Evolutionary conservation across 768 basidiomycete species (phyloP), one percentile per base, ranked within the genome.

Genomic region (Naganishia friedmannii): DNA sequence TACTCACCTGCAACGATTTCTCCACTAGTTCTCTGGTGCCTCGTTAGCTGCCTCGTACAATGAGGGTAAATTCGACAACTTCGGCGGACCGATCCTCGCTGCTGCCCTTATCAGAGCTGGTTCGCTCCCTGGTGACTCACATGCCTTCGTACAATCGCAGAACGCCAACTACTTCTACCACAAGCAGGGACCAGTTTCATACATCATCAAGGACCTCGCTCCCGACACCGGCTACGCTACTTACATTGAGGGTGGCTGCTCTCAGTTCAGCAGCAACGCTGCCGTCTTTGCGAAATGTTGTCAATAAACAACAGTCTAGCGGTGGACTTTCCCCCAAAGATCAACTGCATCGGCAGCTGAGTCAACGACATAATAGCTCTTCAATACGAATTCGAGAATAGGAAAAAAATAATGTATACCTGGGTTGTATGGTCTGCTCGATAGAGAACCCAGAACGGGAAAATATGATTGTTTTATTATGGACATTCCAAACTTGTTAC

Each of bases 121-220:
- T 17, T 58, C 7, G 3, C 34, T 58, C 13, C 57, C 34, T 21
- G 34, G 57, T 7, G 12, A 21, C 15, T 39, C 34, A 3, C 57
- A 39, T 12, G 57, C 21, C 34, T 58, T 58, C 23, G 57, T 58
- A 3, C 57, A 58, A 17, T 34, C 57, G 2, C 57, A 58, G 21
- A 58, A 58, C 34, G 60, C 60, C 42, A 63, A 63, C 23, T 63
- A 63, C 42, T 63, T 45, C 26, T 63, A 45, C 39, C 60, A 63
- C 60, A 63, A 63, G 60, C 29, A 45, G 7, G 60, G 39, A 2
- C 4, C 26, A 17, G 60, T 26, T 3, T 26, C n/a, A 2, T 17
- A 26, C 39, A 19, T 63, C 42, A 26, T 63, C 23, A 26, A 39
- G 23, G 60, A 10, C 7, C 39, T 63, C 19, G 17, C 60, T 9